phyloP scores from a whole-genome alignment of 129 eudicot species.

The Centaurea solstitialis region DNA sequence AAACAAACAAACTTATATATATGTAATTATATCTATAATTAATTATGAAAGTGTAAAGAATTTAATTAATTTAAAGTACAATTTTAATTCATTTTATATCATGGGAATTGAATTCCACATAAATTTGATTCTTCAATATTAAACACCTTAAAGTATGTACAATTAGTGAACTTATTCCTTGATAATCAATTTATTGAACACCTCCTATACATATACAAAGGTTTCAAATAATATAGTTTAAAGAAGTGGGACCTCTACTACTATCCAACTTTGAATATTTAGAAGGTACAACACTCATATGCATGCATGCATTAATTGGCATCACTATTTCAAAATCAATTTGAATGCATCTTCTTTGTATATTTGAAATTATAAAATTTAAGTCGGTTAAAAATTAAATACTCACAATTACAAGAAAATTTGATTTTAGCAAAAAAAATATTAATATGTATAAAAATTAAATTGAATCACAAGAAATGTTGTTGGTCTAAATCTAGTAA shows the following conservation, averaged over 20 bases:
- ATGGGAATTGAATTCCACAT: no score
- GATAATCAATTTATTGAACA: no score
- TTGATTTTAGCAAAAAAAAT: no score
- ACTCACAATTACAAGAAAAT: no score
- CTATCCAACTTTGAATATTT: constrained; percentile 6
- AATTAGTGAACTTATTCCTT: no score
- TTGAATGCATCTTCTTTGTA: background rate
- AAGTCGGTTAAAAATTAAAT: no score
- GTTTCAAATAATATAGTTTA: background rate
- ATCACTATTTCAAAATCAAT: background rate
- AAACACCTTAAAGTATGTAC: no score
- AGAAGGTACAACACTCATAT: constrained; percentile 4
- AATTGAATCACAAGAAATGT: constrained; percentile 38
- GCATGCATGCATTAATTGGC: background rate
- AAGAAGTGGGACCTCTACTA: background rate
- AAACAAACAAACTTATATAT: no score
- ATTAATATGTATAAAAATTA: background rate
- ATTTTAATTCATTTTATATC: background rate
- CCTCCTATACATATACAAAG: no score
- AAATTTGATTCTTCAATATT: no score
- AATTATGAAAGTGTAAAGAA: background rate
- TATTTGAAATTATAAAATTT: background rate
- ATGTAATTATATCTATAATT: no score
- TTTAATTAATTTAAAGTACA: background rate
- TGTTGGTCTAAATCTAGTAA: constrained; percentile 34